A percentile compares a stretch with the other conserved stretches of the same genome.
Conservation (phyloP, 441 rosid genomes). For the Aquilaria agallochum region DNA sequence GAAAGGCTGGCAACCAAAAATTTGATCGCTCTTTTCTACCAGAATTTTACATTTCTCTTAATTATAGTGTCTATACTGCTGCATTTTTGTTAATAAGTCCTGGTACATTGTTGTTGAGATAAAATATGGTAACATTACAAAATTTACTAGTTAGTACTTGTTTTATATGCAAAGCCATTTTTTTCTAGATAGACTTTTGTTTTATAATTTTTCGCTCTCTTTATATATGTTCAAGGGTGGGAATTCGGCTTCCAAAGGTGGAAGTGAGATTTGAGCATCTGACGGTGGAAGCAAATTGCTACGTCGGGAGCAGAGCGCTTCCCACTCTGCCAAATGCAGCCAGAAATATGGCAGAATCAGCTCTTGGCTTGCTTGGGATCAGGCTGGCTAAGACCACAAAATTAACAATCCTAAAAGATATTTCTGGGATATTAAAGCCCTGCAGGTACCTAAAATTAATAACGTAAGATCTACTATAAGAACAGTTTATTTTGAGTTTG, state of each 20-base stretch:
- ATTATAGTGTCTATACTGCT: too few relatives aligned
- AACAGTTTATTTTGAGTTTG: too few relatives aligned
- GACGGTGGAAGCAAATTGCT: constrained; percentile 33
- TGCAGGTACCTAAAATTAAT: constrained; percentile 29
- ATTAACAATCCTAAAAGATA: constrained; percentile 61
- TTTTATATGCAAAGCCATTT: too few relatives aligned
- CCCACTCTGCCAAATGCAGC: constrained; percentile 48
- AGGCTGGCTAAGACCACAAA: constrained; percentile 46
- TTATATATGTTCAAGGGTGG: constrained; percentile 27
- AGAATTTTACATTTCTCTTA: too few relatives aligned
- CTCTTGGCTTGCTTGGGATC: constrained; percentile 38
- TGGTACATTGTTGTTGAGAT: too few relatives aligned
- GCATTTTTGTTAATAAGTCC: too few relatives aligned
- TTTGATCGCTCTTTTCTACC: too few relatives aligned
- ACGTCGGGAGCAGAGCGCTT: constrained; percentile 45
- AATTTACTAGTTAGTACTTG: too few relatives aligned
- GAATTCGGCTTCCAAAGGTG: constrained; percentile 47
- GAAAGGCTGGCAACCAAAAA: too few relatives aligned
- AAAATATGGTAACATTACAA: not conserved
- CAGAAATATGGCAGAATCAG: constrained; percentile 51
- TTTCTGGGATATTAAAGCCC: constrained; percentile 53
- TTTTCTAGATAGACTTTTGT: too few relatives aligned
- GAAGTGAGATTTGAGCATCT: constrained; percentile 41
- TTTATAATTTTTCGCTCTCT: not conserved
- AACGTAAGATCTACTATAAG: too few relatives aligned